Conservation (phyloP, 148 eudicot species). For the Chenopodium berlandieri region DNA sequence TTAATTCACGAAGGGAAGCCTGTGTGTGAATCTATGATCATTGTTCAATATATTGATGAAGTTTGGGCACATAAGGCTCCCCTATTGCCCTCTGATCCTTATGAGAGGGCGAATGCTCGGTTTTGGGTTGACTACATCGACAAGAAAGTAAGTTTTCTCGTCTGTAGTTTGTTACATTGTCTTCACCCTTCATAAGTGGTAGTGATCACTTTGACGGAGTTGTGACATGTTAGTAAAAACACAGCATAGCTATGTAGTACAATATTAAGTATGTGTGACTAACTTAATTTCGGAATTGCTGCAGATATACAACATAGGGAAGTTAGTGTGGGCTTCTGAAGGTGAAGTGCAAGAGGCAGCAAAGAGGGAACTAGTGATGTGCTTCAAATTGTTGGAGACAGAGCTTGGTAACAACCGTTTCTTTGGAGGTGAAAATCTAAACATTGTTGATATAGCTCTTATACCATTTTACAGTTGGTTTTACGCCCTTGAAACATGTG, state of each 20-base stretch:
- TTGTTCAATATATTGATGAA: slow-evolving; percentile 56
- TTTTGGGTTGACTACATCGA: slow-evolving; percentile 59
- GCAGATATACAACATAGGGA: slow-evolving; percentile 31
- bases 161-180: too few relatives aligned
- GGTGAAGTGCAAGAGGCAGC: slow-evolving; percentile 40
- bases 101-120: slow-evolving; percentile 43
- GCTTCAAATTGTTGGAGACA: slow-evolving; percentile 33
- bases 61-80: slow-evolving; percentile 41
- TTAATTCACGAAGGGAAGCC: slow-evolving; percentile 58
- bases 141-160: slow-evolving; percentile 35
- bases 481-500: slow-evolving; percentile 30
- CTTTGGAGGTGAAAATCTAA: slow-evolving; percentile 41
- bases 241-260: too few relatives aligned
- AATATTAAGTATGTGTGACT: not conserved
- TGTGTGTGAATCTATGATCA: slow-evolving; percentile 44
- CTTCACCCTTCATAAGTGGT: too few relatives aligned
- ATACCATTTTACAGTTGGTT: slow-evolving; percentile 43
- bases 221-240: too few relatives aligned
- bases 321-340: slow-evolving; percentile 25
- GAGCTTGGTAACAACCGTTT: slow-evolving; percentile 40
- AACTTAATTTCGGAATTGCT: not conserved
- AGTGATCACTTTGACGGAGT: too few relatives aligned
- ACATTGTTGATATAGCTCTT: slow-evolving; percentile 37
- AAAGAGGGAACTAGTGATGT: slow-evolving; percentile 24
- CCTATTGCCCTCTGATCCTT: slow-evolving; percentile 44